Conservation (phyloP, 345 rosid genomes). For the Ceriops zippeliana region DNA sequence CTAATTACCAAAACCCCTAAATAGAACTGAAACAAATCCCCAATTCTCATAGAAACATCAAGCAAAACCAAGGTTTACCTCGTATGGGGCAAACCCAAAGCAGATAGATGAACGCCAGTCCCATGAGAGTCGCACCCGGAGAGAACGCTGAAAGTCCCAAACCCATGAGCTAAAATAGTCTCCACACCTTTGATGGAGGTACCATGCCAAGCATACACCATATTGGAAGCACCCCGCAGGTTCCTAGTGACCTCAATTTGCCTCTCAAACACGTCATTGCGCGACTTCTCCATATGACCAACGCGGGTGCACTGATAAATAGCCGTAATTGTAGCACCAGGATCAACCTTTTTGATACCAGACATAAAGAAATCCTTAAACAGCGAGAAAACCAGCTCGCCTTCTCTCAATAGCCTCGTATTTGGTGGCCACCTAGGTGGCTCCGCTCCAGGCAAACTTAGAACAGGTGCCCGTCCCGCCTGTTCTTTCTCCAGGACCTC, state of each 20-base stretch:
- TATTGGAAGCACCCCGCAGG: constrained; percentile 27
- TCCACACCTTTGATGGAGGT: constrained; percentile 25
- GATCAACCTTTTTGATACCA: constrained; percentile 25
- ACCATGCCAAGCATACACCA: constrained; percentile 44
- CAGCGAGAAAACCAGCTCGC: constrained; percentile 15
- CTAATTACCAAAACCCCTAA: neutral
- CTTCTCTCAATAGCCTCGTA: constrained; percentile 24
- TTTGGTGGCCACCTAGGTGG: constrained; percentile 27
- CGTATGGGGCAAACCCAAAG: constrained; percentile 31
- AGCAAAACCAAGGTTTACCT: constrained; percentile 18
- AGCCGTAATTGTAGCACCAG: constrained; percentile 23
- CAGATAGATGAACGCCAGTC: constrained; percentile 39
- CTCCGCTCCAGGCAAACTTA: neutral
- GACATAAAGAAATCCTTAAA: constrained; percentile 27
- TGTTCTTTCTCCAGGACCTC: constrained; percentile 4
- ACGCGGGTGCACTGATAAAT: constrained; percentile 31
- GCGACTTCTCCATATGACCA: constrained; percentile 26
- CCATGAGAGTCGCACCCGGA: constrained; percentile 26
- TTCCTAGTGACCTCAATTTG: constrained; percentile 28
- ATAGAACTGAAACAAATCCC: neutral
- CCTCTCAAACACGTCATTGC: constrained; percentile 32
- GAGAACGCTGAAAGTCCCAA: constrained; percentile 25
- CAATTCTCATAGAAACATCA: neutral
- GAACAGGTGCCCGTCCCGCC: constrained; percentile 27
- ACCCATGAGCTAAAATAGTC: constrained; percentile 41